phyloP scores from a whole-genome alignment of 805 yeast genomes.

The Wickerhamomyces queroliae region DNA sequence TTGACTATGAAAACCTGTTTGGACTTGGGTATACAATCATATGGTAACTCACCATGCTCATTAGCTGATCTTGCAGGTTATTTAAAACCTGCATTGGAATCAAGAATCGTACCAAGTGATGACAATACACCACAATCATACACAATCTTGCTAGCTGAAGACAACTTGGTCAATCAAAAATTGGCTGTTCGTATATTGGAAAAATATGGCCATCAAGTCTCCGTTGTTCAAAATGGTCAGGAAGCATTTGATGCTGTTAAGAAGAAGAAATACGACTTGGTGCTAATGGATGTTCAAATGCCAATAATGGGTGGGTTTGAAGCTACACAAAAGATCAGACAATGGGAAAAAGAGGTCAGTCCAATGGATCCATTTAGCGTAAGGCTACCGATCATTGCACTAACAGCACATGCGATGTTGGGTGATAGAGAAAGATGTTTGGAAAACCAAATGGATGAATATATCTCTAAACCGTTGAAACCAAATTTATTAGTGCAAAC shows the following conservation, averaged over 20 bases:
- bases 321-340: constrained; percentile 80
- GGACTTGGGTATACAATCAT: constrained; percentile 81
- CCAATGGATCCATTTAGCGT: constrained; percentile 65
- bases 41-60: constrained; percentile 86
- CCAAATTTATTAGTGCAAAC: constrained; percentile 77
- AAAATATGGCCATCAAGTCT: constrained; percentile 79
- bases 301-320: constrained; percentile 95
- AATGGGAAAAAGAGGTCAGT: constrained; percentile 78
- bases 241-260: constrained; percentile 77
- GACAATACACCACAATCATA: constrained; percentile 73
- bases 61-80: constrained; percentile 78
- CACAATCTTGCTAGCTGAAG: constrained; percentile 77
- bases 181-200: constrained; percentile 80
- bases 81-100: constrained; percentile 78
- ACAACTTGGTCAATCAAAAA: constrained; percentile 81
- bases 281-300: constrained; percentile 92
- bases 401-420: constrained; percentile 92
- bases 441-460: constrained; percentile 90
- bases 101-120: constrained; percentile 73
- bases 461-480: constrained; percentile 79
- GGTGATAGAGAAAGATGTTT: constrained; percentile 86
- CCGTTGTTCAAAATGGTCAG: constrained; percentile 81
- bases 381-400: constrained; percentile 82
- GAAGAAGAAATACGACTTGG: constrained; percentile 66
- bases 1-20: constrained; percentile 77